A percentile compares a stretch with the other conserved stretches of the same genome.
Conservation (phyloP, 345 rosid genomes). For the Aegle marmelos region DNA sequence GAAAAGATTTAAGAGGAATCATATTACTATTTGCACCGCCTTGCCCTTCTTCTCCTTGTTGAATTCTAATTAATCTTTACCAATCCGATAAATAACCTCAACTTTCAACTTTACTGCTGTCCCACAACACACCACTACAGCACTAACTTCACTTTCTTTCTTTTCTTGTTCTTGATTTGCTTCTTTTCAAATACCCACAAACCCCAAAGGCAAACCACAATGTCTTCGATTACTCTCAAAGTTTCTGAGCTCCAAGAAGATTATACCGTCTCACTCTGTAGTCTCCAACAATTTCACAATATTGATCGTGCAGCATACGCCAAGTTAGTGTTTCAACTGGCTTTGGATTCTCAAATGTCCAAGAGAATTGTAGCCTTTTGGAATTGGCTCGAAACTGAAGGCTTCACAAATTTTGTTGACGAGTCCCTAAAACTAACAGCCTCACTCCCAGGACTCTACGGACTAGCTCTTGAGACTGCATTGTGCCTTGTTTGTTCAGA, state of each 20-base stretch:
- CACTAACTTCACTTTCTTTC: neutral
- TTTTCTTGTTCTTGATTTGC: neutral
- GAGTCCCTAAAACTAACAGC: neutral
- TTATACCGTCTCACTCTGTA: neutral
- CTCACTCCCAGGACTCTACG: neutral
- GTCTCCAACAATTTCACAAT: conserved; percentile 22
- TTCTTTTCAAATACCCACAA: neutral
- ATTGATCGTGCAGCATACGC: conserved; percentile 24
- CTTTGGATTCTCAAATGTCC: neutral
- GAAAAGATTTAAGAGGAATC: neutral
- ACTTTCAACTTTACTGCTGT: too few relatives aligned
- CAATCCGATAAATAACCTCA: neutral
- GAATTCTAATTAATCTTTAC: neutral
- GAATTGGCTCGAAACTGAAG: conserved; percentile 29
- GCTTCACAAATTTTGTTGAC: conserved; percentile 13
- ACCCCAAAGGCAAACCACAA: neutral
- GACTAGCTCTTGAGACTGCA: conserved; percentile 7
- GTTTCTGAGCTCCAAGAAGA: too few relatives aligned
- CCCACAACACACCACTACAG: neutral
- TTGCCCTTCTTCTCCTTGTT: neutral
- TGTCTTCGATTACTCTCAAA: too few relatives aligned
- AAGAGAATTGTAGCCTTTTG: conserved; percentile 32
- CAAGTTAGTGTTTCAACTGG: conserved; percentile 1
- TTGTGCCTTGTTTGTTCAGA: conserved; percentile 10
- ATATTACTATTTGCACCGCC: neutral